Percentiles rank a stretch among this genome's conserved stretches.
These are phyloP conservation scores for Saccharomycopsis capsularis DNA, from an alignment of 805 yeast genomes.

Conservation along the genomic window DNA sequence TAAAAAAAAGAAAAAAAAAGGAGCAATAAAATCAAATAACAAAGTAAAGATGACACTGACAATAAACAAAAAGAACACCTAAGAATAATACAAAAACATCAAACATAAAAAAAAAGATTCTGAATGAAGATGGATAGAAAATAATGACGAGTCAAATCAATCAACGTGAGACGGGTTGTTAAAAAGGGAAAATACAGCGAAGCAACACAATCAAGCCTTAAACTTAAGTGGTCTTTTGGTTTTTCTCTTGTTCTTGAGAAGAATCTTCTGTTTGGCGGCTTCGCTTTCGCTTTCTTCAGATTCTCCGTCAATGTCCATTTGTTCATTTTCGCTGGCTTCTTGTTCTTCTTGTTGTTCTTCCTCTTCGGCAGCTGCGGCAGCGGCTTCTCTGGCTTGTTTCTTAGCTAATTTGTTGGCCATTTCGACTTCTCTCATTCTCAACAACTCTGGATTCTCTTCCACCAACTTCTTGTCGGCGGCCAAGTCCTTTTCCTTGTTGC, in stretches of 20 bases:
- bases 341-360: slow-evolving; percentile 41
- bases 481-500: slow-evolving; percentile 82
- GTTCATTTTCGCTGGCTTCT: slow-evolving; percentile 42
- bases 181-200: not conserved
- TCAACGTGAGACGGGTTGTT: too few species aligned
- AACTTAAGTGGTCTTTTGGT: slow-evolving; percentile 20
- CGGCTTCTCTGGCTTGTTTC: slow-evolving; percentile 52
- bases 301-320: slow-evolving; percentile 43
- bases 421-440: slow-evolving; percentile 92
- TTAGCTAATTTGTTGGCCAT: slow-evolving; percentile 68
- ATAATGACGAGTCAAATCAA: too few species aligned
- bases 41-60: too few species aligned
- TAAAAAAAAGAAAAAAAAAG: too few species aligned
- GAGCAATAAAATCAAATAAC: too few species aligned
- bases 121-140: too few species aligned
- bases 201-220: not conserved
- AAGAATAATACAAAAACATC: too few species aligned
- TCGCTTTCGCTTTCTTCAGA: slow-evolving; percentile 55
- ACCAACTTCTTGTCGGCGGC: slow-evolving; percentile 84
- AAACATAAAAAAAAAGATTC: too few species aligned
- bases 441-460: slow-evolving; percentile 79
- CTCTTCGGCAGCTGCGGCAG: slow-evolving; percentile 38
- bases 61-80: too few species aligned
- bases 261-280: slow-evolving; percentile 41
- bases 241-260: slow-evolving; percentile 28